Base-by-base conservation (phyloP, 352 stramenopile genomes). In the Blastocystis sp. region DNA sequence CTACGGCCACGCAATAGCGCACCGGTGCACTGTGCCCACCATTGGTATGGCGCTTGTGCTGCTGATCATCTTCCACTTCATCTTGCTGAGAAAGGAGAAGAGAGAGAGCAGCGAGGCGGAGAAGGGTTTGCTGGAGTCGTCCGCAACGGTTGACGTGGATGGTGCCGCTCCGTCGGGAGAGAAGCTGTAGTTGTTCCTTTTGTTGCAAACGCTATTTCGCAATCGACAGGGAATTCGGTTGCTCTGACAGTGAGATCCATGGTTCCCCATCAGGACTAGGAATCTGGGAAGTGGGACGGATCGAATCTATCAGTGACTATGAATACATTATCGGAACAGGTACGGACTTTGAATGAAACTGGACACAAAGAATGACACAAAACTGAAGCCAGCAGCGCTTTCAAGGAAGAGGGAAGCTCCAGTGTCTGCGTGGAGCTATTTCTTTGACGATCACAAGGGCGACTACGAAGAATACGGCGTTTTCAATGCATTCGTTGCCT, bases 41-140 rank as follows among this genome's bases (percentile, higher is more conserved):
- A 84, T 84, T 52, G n/a, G 11, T 14, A 7, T 53, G 19, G 53
- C 74, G 40, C 74, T 84, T 4, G 48, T 70, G 21, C 48, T 62
- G 9, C 45, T 84, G 10, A 28, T 84, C 23, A 53, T 84, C 41
- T 67, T 69, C 61, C 74, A 84, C 60, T 28, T 84, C 38, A 66
- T 84, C 0, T 21, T 84, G 61, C 74, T 66, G n/a, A 84, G 66
- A 28, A 84, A 84, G 53, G 74, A 84, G 74, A 67, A 66, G 53
- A 70, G 38, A 41, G 74, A 84, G 52, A 84, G 69, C n/a, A 59
- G 69, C 17, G 53, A 56, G 5, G 14, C 14, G 48, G 48, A 56
- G 48, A 7, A 56, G 48, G 48, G 48, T 17, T 56, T 56, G 14
- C 14, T 56, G 48, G 48, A 56, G 48, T 34, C 28, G 28, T 34